Evolutionary conservation across 192 early-diverging fungal species (phyloP).

Genomic region (Lobulomyces angularis): DNA sequence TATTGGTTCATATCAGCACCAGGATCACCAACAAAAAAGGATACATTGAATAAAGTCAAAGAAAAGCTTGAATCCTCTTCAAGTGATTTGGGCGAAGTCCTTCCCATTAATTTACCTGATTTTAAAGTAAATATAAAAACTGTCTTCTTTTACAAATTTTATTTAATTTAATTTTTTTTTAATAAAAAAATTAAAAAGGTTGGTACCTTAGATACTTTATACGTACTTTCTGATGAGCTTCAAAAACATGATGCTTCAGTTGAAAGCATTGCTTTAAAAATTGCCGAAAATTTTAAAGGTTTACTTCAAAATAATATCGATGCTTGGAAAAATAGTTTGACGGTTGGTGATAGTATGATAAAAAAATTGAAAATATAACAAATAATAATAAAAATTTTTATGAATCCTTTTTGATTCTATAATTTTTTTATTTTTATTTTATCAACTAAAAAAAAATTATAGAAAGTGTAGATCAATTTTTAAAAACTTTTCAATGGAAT

Average conservation of each 20-base stretch:
- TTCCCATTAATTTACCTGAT: slow-evolving; percentile 72
- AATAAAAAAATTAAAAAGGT: slow-evolving; percentile 39
- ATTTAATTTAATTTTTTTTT: not conserved
- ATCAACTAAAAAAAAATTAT: slow-evolving; percentile 5
- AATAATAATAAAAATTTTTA: not conserved
- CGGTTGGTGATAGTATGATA: slow-evolving; percentile 71
- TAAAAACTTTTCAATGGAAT: slow-evolving; percentile 87
- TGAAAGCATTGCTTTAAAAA: slow-evolving; percentile 64
- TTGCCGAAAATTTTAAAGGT: slow-evolving; percentile 71
- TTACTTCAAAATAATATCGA: slow-evolving; percentile 54
- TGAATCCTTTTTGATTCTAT: slow-evolving; percentile 5
- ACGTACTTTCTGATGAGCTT: slow-evolving; percentile 90
- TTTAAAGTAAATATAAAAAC: slow-evolving; percentile 58
- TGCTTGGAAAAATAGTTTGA: slow-evolving; percentile 49
- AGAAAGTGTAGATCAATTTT: slow-evolving; percentile 80
- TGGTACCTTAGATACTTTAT: slow-evolving; percentile 88
- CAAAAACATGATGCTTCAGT: slow-evolving; percentile 67
- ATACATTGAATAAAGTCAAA: slow-evolving; percentile 55
- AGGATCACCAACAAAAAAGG: slow-evolving; percentile 65
- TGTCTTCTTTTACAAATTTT: slow-evolving; percentile 1
- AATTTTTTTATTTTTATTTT: slow-evolving; percentile 7
- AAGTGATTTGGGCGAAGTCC: slow-evolving; percentile 67
- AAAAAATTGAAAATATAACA: not conserved
- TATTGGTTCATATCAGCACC: slow-evolving; percentile 78
- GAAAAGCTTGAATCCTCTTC: slow-evolving; percentile 48